Base-by-base conservation (phyloP, 2,329 filamentous ascomycete genomes). In the Aspergillus sojae region DNA sequence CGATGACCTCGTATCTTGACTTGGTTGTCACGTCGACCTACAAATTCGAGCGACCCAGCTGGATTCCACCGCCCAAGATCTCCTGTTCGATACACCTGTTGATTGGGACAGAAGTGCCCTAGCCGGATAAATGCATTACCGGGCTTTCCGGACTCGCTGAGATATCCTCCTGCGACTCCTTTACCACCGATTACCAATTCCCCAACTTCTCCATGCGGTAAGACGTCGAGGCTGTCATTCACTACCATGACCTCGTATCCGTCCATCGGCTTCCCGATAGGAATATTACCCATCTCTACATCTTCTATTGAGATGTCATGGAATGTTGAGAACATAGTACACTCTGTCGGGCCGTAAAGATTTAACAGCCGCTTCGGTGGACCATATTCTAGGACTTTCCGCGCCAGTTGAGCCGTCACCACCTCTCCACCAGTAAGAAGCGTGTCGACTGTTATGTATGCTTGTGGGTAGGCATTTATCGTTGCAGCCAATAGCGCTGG, bases 1-100 rank as follows among this genome's bases (percentile, higher is more conserved):
- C 93, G 86, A 82, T 96, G 96, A 0, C 93, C 93, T 54, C 93
- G 89, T 67, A 96, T 92, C 82, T 97, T 97, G 81, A 96, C 90
- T 75, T 96, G 93, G 65, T 89, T 84, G 71, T 96, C 93, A 26
- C 86, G 87, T 57, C 93, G 85, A 12, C 93, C 93, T 5, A 90
- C 87, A 71, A 86, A 90, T 68, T 89, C 88, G 5, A 91, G 88
- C 65, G 88, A 87, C 19, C 90, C 91, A 5, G 82, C 79, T 53
- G 86, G 84, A 19, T 50, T 41, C 70, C 89, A 91, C 56, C 86
- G 82, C 1, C 92, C 92, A 1, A 96, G 79, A 74, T 96, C 93
- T 5, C 93, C 93, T 19, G 89, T 94, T 12, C 90, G 81, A 78
- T 97, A 96, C 56, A 96, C 78, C 30, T 91, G 84, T 23, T 77